Evolutionary conservation across 805 yeast species (phyloP).

Genomic region (Saturnispora diversa): DNA sequence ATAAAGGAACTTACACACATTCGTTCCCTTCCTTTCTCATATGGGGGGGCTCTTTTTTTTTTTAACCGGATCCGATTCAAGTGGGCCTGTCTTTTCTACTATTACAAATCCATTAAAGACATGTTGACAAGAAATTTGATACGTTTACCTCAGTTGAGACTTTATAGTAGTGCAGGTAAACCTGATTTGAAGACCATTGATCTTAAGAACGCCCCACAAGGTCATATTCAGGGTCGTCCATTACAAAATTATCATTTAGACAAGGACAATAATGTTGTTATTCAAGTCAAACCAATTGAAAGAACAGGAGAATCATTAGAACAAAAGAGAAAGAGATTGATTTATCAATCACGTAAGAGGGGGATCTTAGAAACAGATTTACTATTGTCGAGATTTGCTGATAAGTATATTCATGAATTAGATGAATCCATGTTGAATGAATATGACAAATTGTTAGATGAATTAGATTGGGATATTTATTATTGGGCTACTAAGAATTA

Average conservation of each 20-base stretch:
- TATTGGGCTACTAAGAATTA: constrained; percentile 93
- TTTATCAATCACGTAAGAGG: constrained; percentile 88
- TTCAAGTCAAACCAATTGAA: constrained; percentile 71
- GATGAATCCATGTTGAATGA: constrained; percentile 65
- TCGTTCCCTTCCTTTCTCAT: too few species aligned
- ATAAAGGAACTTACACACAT: too few species aligned
- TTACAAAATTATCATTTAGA: constrained; percentile 20
- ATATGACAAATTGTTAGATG: constrained; percentile 78
- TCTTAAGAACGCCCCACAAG: constrained; percentile 13
- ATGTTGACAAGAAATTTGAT: neutral
- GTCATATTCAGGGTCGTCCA: constrained; percentile 17
- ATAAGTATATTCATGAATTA: constrained; percentile 55
- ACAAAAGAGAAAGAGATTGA: constrained; percentile 73
- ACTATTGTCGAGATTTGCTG: constrained; percentile 77
- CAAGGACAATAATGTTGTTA: constrained; percentile 38
- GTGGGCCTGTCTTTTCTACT: too few species aligned
- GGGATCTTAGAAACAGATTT: constrained; percentile 93
- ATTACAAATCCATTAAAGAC: neutral
- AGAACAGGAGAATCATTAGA: constrained; percentile 67
- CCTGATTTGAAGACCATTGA: constrained; percentile 13
- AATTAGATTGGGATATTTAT: constrained; percentile 98
- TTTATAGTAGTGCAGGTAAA: constrained; percentile 1
- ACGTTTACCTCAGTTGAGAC: neutral
- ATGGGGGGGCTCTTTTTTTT: too few species aligned
- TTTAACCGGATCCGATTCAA: too few species aligned